Base-by-base conservation (phyloP, 2,329 filamentous ascomycete genomes). In the Botrytis fabae region DNA sequence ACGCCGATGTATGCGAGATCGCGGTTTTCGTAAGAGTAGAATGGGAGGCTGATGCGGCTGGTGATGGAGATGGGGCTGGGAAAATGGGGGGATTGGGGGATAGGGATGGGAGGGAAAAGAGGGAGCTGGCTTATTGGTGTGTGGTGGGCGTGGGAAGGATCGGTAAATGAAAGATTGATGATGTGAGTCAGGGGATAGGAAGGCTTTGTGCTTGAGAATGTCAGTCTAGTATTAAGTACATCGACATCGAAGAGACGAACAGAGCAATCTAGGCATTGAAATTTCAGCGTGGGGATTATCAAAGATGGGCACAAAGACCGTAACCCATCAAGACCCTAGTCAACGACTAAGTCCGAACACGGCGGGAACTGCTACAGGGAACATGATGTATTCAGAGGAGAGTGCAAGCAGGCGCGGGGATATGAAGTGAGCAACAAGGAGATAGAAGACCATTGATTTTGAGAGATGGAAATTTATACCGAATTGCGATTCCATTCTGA, bases 81-180 rank as follows among this genome's bases (percentile, higher is more conserved):
- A 76, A 70, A 20, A 75, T 66, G 66, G 75, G 75, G 18, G 82
- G 79, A 78, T 32, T 83, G 51, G 86, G 82, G 80, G 88, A 87
- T 77, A 90, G 87, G 81, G 89, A 88, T 62, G 88, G 85, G 65
- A 91, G 87, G 81, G 93, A 95, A 83, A 95, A 91, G 85, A 89
- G 92, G 79, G 96, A 98, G 81, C 84, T 98, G 82, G 94, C 94
- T 72, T 98, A 97, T 83, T 99, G 96, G 96, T 94, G 93, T 84
- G 94, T 97, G 32, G 85, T 98, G 51, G 95, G 95, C 5, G 88
- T 97, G 73, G 96, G 96, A 16, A 90, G 90, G 79, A 96, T 98
- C 79, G 88, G 22, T 25, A 72, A 57, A 42, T 71, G 51, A 57
- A 57, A 46, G 25, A 40, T 62, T 22, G 35, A 32, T 14, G 1